Base-by-base conservation (phyloP, 2,329 filamentous ascomycete species). In the Aspergillus transmontanensis region DNA sequence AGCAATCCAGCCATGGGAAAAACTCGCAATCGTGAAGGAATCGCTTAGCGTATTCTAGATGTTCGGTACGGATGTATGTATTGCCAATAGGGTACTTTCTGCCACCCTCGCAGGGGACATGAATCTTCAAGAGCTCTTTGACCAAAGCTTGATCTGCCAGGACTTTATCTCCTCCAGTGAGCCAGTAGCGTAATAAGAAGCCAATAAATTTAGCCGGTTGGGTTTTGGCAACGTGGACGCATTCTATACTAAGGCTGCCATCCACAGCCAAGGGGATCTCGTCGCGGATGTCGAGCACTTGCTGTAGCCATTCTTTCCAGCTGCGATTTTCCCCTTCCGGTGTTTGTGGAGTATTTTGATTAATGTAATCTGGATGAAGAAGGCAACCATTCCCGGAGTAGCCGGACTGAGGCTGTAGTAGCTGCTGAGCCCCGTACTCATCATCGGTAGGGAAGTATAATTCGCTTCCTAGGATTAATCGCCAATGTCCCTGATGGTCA, bases 341-440 rank as follows among this genome's bases (percentile, higher is more conserved):
- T 14, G 43, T 48, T 2, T n/a, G 19, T 28, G 86, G 57, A 41
- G 21, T 39, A 7, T 58, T 39, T 41, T 41, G 1, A 3, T 5
- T 19, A 32, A 65, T 51, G 41, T 65, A 65, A 11, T 45, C 11
- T 14, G 34, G 26, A 48, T 65, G 58, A 2, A 63, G 55, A 1
- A 41, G 2, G 16, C 1, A 7, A 41, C 39, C 16, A 41, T 41
- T 12, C 16, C 39, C 39, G 4, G 16, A 7, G 39, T 41, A 41
- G 1, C 19, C 4, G 16, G 0, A 41, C 39, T 41, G 12, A 14
- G 59, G 62, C 45, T 57, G 28, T 2, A 64, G 50, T 7, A 64
- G 43, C 32, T 55, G 21, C 46, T 64, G 39, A 3, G 62, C 50
- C 19, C 59, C 45, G 26, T 59, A 62, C 30, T 51, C 59, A 19